Conservation (phyloP, 768 basidiomycete species). For the Lactarius indigo region DNA sequence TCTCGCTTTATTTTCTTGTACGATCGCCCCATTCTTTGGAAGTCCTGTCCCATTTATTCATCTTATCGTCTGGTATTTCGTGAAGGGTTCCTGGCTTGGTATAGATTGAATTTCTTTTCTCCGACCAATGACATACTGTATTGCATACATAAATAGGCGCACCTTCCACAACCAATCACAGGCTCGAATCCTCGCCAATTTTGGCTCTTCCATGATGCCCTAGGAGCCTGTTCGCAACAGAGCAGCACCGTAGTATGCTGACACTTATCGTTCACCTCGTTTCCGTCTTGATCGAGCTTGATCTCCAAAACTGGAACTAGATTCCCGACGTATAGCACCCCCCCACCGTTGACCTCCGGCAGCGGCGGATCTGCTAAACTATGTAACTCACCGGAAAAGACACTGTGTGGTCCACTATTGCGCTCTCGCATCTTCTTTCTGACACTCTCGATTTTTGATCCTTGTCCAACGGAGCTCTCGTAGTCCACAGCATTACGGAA, state of each 20-base stretch:
- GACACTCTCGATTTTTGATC: constrained; percentile 1
- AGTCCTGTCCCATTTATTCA: neutral
- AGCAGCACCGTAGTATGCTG: neutral
- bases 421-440: no score
- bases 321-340: neutral
- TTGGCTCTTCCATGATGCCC: constrained; percentile 2
- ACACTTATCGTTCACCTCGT: neutral
- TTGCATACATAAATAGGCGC: neutral
- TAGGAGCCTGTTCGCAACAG: constrained; percentile 13
- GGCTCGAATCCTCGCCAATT: neutral
- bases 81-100: neutral
- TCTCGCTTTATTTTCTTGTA: no score
- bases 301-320: neutral
- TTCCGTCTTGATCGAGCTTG: neutral
- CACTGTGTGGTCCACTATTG: no score
- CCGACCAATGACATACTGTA: constrained; percentile 14
- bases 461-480: constrained; percentile 3
- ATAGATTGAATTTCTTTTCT: neutral
- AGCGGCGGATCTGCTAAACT: neutral
- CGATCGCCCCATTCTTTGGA: neutral
- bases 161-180: constrained; percentile 2
- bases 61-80: neutral
- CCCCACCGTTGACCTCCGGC: neutral
- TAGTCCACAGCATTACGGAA: neutral
- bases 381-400: neutral